These are phyloP conservation scores for Cyclocybe aegerita DNA, from an alignment of 768 basidiomycete genomes.

Conservation along the genomic window DNA sequence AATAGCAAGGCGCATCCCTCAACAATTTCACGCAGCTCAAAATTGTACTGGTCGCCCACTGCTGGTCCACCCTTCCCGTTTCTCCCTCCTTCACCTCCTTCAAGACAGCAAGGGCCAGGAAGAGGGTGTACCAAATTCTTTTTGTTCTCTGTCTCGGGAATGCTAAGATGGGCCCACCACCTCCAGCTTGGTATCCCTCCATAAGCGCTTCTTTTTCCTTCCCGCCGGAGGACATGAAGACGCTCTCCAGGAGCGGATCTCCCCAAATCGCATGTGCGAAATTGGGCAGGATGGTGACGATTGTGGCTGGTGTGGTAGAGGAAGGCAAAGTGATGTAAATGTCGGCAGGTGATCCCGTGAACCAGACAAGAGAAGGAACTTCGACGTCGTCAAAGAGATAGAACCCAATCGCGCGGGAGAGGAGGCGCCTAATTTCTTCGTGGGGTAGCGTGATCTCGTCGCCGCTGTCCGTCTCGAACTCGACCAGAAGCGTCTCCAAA, in stretches of 20 bases:
- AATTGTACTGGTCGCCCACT: constrained; percentile 45
- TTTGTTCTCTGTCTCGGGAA: constrained; percentile 75
- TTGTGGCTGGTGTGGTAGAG: constrained; percentile 22
- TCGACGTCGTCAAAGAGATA: constrained; percentile 80
- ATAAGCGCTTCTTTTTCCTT: constrained; percentile 35
- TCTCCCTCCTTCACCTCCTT: constrained; percentile 27
- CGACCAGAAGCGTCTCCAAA: constrained; percentile 56
- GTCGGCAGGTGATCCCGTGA: constrained; percentile 59
- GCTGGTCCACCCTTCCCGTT: constrained; percentile 18
- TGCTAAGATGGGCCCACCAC: constrained; percentile 47
- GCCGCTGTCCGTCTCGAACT: constrained; percentile 31
- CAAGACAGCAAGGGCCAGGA: constrained; percentile 56
- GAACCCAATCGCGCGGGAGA: constrained; percentile 70
- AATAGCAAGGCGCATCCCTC: constrained; percentile 53
- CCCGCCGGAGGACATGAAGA: constrained; percentile 46
- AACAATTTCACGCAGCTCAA: constrained; percentile 37
- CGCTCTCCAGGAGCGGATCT: constrained; percentile 70
- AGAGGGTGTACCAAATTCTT: constrained; percentile 73
- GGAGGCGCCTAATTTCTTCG: constrained; percentile 42
- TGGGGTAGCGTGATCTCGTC: constrained; percentile 33
- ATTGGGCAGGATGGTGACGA: constrained; percentile 49
- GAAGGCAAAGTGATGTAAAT: constrained; percentile 46
- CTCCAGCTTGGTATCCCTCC: constrained; percentile 58
- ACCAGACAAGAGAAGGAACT: constrained; percentile 65
- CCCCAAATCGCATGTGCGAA: constrained; percentile 67